A percentile compares a stretch with the other conserved stretches of the same genome.
These are phyloP conservation scores for Macrophomina tecta DNA, from an alignment of 2,329 filamentous ascomycete genomes.

Conservation along the genomic window DNA sequence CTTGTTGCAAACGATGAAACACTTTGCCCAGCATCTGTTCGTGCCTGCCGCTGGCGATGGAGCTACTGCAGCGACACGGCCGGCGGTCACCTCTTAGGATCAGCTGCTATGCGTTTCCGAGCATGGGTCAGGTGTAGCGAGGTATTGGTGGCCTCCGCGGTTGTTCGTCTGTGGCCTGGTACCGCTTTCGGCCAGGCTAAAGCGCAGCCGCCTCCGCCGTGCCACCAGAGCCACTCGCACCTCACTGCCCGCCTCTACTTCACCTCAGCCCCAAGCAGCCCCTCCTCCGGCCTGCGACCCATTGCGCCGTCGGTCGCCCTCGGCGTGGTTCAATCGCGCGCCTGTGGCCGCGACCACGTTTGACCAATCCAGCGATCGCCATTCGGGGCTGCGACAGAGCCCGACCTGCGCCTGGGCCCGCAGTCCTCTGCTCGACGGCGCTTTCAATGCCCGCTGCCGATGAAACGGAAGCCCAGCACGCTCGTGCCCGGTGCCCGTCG, in stretches of 20 bases:
- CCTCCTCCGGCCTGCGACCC: neutral
- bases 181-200: conserved; percentile 12
- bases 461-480: neutral
- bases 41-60: neutral
- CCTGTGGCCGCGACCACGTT: neutral
- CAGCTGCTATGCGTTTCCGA: conserved; percentile 14
- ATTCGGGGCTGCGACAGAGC: neutral
- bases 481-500: conserved; percentile 1
- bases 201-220: neutral
- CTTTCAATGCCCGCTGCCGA: conserved; percentile 21
- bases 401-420: neutral
- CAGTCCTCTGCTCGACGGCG: neutral
- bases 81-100: conserved; percentile 3
- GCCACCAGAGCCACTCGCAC: neutral
- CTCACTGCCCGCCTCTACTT: conserved; percentile 16
- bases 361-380: neutral
- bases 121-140: neutral
- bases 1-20: neutral
- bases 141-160: conserved; percentile 1
- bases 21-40: neutral
- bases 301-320: neutral
- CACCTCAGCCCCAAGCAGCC: neutral
- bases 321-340: too few species aligned
- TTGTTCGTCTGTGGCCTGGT: conserved; percentile 1
- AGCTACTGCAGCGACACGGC: neutral